Evolutionary conservation across 176 grass and related monocot genomes (phyloP).

Genomic region (Zea mays): DNA sequence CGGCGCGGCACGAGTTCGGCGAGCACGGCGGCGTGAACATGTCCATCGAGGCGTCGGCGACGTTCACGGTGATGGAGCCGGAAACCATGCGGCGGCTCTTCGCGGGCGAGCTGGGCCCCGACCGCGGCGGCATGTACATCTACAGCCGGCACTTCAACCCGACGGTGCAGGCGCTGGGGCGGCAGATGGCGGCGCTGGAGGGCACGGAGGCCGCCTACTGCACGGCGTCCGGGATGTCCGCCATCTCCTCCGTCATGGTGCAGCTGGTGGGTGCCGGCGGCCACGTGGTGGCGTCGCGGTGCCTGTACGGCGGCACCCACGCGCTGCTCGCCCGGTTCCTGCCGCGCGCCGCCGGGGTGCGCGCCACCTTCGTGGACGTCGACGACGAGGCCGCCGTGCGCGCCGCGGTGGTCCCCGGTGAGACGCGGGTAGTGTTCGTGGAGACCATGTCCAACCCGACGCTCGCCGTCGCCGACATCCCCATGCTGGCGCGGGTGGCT

Average conservation of each 20-base stretch:
- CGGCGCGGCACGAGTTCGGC: constrained; percentile 85
- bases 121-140: constrained; percentile 87
- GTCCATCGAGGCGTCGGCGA: constrained; percentile 99
- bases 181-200: constrained; percentile 96
- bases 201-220: constrained; percentile 97
- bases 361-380: constrained; percentile 71
- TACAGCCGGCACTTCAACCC: constrained; percentile 97
- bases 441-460: constrained; percentile 94
- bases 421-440: constrained; percentile 78
- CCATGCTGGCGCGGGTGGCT: constrained; percentile 70
- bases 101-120: constrained; percentile 82
- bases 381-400: constrained; percentile 74
- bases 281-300: constrained; percentile 82
- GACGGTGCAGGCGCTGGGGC: constrained; percentile 83
- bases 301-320: constrained; percentile 97
- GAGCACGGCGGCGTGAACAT: constrained; percentile 99
- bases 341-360: constrained; percentile 54
- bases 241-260: constrained; percentile 78
- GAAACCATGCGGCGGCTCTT: constrained; percentile 88
- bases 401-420: constrained; percentile 52
- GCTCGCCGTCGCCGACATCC: constrained; percentile 78
- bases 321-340: constrained; percentile 84
- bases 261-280: constrained; percentile 80
- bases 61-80: constrained; percentile 98
- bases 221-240: constrained; percentile 92